phyloP scores from a whole-genome alignment of 139 green algal species.

The Eudorina sp. region DNA sequence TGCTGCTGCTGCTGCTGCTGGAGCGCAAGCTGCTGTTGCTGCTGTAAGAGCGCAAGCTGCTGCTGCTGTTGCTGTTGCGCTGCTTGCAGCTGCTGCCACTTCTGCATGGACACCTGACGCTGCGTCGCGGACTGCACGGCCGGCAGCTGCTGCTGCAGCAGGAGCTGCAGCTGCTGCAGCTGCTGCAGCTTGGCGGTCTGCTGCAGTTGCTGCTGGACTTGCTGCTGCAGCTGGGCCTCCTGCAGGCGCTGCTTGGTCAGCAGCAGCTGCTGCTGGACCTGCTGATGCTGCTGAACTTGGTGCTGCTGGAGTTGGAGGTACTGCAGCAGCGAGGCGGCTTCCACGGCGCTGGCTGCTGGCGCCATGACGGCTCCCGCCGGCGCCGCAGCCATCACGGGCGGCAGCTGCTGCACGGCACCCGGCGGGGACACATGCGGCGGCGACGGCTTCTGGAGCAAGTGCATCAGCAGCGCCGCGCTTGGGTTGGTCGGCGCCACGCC shows the following conservation, averaged over 20 bases:
- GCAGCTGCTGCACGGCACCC: no score
- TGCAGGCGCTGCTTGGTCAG: background rate
- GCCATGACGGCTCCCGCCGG: no score
- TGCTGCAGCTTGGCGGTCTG: background rate
- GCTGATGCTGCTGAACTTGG: background rate
- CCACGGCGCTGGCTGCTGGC: background rate
- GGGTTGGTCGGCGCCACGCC: background rate
- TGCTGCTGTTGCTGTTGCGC: background rate
- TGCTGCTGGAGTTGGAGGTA: background rate
- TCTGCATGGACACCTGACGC: no score
- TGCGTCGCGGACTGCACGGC: no score
- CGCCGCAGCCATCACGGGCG: no score
- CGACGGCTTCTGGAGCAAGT: background rate
- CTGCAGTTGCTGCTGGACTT: background rate
- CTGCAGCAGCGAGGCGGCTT: background rate
- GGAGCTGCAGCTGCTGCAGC: background rate
- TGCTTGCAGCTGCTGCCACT: background rate
- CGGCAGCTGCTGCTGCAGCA: background rate
- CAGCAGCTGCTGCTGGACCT: conserved; percentile 1
- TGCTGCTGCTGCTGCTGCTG: conserved; percentile 2
- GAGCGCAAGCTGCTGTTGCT: background rate
- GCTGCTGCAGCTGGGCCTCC: background rate
- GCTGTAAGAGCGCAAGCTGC: background rate
- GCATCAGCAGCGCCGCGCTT: conserved; percentile 7
- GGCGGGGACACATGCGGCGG: no score